Percentiles rank a stretch among this genome's conserved stretches.
These are phyloP conservation scores for Retiboletus flavoniger DNA, from an alignment of 1,284 basidiomycete species.

Conservation along the genomic window DNA sequence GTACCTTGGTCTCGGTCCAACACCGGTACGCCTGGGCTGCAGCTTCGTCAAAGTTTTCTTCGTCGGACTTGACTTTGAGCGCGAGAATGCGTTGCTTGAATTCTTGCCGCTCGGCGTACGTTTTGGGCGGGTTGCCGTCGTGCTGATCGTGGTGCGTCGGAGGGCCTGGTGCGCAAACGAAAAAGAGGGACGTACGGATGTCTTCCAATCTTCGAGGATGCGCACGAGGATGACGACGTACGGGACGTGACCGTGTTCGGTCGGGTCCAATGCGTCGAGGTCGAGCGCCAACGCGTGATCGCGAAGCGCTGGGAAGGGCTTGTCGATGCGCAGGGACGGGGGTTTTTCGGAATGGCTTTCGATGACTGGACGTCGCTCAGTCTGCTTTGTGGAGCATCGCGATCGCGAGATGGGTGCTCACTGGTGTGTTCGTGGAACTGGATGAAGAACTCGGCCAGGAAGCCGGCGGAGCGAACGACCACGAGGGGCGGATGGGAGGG, in stretches of 20 bases:
- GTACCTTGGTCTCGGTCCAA: conserved; percentile 61
- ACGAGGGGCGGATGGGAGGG: conserved; percentile 64
- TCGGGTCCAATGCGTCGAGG: conserved; percentile 74
- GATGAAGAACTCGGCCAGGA: conserved; percentile 83
- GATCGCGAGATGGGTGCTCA: conserved; percentile 39
- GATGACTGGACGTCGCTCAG: conserved; percentile 58
- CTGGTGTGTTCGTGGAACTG: conserved; percentile 86
- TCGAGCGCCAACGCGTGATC: conserved; percentile 73
- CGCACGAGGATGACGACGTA: conserved; percentile 86
- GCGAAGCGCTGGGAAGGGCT: conserved; percentile 81
- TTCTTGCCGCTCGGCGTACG: conserved; percentile 67
- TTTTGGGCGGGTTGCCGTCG: conserved; percentile 60
- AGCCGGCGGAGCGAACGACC: conserved; percentile 79
- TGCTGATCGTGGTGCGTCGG: conserved; percentile 46
- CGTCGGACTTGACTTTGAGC: conserved; percentile 74
- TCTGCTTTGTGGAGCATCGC: background rate
- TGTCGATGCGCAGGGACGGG: conserved; percentile 85
- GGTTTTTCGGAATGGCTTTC: conserved; percentile 89
- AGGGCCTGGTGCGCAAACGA: background rate
- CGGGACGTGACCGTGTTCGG: conserved; percentile 85
- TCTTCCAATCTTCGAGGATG: conserved; percentile 80
- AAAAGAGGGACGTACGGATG: conserved; percentile 44
- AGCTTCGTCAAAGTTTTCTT: conserved; percentile 97
- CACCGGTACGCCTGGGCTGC: conserved; percentile 77
- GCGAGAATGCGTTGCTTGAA: conserved; percentile 69